These are phyloP conservation scores for Wallacemonas sp. DNA, from an alignment of 208 protist genomes.

Conservation along the genomic window DNA sequence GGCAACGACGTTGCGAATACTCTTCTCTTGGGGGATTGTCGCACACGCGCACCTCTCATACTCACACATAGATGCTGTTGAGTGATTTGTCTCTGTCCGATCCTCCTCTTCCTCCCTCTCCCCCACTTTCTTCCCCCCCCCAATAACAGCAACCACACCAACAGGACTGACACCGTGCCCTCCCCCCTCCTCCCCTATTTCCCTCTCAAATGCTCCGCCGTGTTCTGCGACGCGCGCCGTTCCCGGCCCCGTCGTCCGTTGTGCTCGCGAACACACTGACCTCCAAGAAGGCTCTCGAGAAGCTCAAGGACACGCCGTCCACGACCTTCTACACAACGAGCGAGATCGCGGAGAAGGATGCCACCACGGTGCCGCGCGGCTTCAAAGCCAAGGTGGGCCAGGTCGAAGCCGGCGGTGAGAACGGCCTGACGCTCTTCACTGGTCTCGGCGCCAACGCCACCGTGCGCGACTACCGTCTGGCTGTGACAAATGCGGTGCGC, in stretches of 20 bases:
- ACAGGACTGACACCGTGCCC: not conserved
- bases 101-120: too few relatives aligned
- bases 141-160: not conserved
- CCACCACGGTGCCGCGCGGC: conserved; percentile 24
- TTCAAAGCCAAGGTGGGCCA: conserved; percentile 47
- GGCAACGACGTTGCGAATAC: too few relatives aligned
- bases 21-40: too few relatives aligned
- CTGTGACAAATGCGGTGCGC: conserved; percentile 71
- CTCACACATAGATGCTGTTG: too few relatives aligned
- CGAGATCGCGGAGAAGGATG: not conserved
- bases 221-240: conserved; percentile 51
- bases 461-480: conserved; percentile 66
- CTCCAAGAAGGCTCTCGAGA: not conserved
- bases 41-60: too few relatives aligned
- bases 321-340: conserved; percentile 1
- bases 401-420: conserved; percentile 21
- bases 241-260: conserved; percentile 50
- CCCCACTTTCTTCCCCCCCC: not conserved
- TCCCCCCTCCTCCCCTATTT: too few relatives aligned
- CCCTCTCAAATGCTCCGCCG: conserved; percentile 60
- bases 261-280: conserved; percentile 6
- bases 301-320: conserved; percentile 4
- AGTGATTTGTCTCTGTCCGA: too few relatives aligned
- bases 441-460: conserved; percentile 30
- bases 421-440: conserved; percentile 16